Evolutionary conservation across 805 yeast species (phyloP), one percentile per base, ranked within the genome.

Genomic region (Ogataea parapolymorpha): DNA sequence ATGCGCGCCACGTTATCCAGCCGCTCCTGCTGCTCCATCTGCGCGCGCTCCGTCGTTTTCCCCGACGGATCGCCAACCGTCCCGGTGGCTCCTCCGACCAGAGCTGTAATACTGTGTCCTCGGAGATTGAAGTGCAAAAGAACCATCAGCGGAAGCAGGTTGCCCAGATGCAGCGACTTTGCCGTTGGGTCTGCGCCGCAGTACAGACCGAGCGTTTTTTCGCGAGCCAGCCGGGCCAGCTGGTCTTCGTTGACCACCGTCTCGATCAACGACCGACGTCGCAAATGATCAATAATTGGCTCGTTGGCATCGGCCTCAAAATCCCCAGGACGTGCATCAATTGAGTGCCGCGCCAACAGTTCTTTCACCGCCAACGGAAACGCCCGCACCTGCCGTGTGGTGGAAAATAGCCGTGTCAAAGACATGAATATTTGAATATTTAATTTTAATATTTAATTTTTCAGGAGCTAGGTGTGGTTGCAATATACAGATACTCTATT

Each of bases 141-240:
- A 2, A 87, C 77, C 82, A 93, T 78, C 48, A 93, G 63, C 0
- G 99, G 99, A 24, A 93, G 68, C 38, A 93, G 65, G 54, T 93
- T 93, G 3, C 99, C 99, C 50, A 93, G 64, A 64, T 93, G 99
- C 12, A 93, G 67, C 0, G 97, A 89, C 35, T 59, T 68, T 1
- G 98, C 98, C 0, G 96, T 82, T 1, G 99, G 99, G 58, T 93
- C 99, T 0, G 96, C 97, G 9, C 99, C 99, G 61, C 95, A 83
- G 62, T 91, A 91, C 6, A 88, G 62, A 8, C 81, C 79, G 10
- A 85, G 53, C 49, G 69, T 72, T 26, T 62, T 50, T 8, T 54
- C 37, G 6, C 49, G 49, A 6, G 53, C 47, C n/a, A 50, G 55
- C 13, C 43, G 47, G 3, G 52, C 39, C 3, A 64, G 34, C 16